Percentiles rank a stretch among this genome's conserved stretches.
These are phyloP conservation scores for Ceratocystis huliohia DNA, from an alignment of 2,329 filamentous ascomycete species.

Conservation along the genomic window DNA sequence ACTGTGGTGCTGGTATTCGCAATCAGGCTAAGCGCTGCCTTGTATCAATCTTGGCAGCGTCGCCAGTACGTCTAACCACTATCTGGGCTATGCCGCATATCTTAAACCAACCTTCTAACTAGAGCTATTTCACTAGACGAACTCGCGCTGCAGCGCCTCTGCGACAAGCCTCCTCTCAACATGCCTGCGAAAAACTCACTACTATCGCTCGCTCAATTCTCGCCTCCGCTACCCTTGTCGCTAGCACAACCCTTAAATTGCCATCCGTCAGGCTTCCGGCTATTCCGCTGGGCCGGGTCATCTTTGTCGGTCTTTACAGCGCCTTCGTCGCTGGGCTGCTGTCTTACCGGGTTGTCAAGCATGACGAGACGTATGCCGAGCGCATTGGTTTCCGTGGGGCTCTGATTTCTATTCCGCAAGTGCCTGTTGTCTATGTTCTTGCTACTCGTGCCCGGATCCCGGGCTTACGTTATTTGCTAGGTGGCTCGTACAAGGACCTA, in stretches of 20 bases:
- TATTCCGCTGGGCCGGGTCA: constrained; percentile 42
- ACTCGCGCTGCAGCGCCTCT: constrained; percentile 31
- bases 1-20: constrained; percentile 10
- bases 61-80: constrained; percentile 17
- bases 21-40: not conserved
- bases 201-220: constrained; percentile 44
- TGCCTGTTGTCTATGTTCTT: constrained; percentile 51
- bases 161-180: constrained; percentile 36
- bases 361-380: constrained; percentile 48
- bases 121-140: constrained; percentile 30
- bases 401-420: constrained; percentile 51
- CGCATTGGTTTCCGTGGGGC: constrained; percentile 55
- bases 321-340: constrained; percentile 46
- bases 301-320: constrained; percentile 46
- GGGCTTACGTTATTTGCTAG: constrained; percentile 40
- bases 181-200: constrained; percentile 35
- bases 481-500: constrained; percentile 53
- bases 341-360: constrained; percentile 35
- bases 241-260: constrained; percentile 40
- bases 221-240: constrained; percentile 46
- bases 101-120: not conserved
- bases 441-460: constrained; percentile 45
- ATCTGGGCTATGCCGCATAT: not conserved
- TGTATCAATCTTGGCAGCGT: constrained; percentile 14
- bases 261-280: constrained; percentile 46